Percentiles rank a stretch among this genome's conserved stretches.
Evolutionary conservation across 2,329 filamentous ascomycete species (phyloP).

Genomic region (Zymoseptoria pseudotritici): DNA sequence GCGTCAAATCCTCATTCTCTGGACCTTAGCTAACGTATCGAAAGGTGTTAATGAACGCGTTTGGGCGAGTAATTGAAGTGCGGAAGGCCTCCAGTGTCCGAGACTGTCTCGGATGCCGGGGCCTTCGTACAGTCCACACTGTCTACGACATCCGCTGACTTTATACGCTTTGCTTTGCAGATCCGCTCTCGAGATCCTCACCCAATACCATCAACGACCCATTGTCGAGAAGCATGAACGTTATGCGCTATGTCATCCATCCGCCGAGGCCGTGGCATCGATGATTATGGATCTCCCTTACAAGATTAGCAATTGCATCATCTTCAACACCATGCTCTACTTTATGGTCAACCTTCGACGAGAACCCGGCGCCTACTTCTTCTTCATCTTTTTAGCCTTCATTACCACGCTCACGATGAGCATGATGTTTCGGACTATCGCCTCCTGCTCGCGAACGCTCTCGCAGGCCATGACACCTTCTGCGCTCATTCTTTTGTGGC

Average conservation of each 20-base stretch:
- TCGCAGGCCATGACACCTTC: constrained; percentile 51
- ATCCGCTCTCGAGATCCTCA: constrained; percentile 74
- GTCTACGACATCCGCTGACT: no score
- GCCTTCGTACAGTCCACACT: no score
- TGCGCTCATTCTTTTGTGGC: constrained; percentile 53
- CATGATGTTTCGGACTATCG: constrained; percentile 78
- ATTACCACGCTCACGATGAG: constrained; percentile 69
- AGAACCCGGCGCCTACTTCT: constrained; percentile 71
- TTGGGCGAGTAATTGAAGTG: no score
- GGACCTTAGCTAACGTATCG: no score
- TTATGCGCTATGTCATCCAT: constrained; percentile 85
- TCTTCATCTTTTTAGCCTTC: constrained; percentile 73
- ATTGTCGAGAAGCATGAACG: constrained; percentile 86
- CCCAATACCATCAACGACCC: constrained; percentile 77
- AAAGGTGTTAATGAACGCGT: constrained; percentile 82
- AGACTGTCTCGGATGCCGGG: no score
- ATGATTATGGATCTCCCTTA: constrained; percentile 83
- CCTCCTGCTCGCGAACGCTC: constrained; percentile 62
- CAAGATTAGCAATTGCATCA: constrained; percentile 65
- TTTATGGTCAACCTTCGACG: constrained; percentile 79
- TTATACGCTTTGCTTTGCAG: no score
- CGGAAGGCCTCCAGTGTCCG: no score
- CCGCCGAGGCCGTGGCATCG: constrained; percentile 76
- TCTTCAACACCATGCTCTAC: constrained; percentile 75
- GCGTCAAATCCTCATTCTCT: no score